Conservation (phyloP, 2,329 filamentous ascomycete genomes). For the Paraconiothyrium brasiliense region DNA sequence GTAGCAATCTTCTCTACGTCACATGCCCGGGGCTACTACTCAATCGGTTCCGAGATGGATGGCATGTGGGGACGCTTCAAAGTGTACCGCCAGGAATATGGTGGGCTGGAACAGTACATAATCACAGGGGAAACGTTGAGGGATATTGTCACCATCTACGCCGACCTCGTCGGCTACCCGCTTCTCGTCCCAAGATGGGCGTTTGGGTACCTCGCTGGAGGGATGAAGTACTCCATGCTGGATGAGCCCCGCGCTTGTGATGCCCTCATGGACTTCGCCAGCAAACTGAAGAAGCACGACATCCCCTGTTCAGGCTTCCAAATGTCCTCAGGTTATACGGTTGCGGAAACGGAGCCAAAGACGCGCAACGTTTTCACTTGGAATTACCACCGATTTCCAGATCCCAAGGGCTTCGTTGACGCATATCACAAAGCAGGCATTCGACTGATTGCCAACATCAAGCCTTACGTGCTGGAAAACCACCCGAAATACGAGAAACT, state of each 20-base stretch:
- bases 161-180: conserved; percentile 73
- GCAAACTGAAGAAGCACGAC: conserved; percentile 69
- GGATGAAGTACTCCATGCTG: conserved; percentile 68
- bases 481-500: conserved; percentile 74
- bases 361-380: conserved; percentile 77
- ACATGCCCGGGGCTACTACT: conserved; percentile 71
- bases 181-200: conserved; percentile 75
- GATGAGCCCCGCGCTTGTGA: conserved; percentile 65
- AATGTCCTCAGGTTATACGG: conserved; percentile 77
- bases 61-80: conserved; percentile 80
- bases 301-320: conserved; percentile 77
- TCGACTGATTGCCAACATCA: conserved; percentile 75
- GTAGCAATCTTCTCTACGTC: conserved; percentile 74
- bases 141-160: conserved; percentile 73
- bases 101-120: conserved; percentile 76
- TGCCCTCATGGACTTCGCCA: conserved; percentile 68
- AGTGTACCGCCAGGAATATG: conserved; percentile 76
- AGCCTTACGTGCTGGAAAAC: conserved; percentile 73
- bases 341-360: conserved; percentile 72
- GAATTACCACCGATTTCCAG: conserved; percentile 75
- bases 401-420: conserved; percentile 70
- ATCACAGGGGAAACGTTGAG: conserved; percentile 72
- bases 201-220: conserved; percentile 76
- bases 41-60: conserved; percentile 76
- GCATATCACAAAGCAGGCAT: conserved; percentile 72